Percentiles rank a stretch among this genome's conserved stretches.
Evolutionary conservation across 2,329 filamentous ascomycete species (phyloP).

Genomic region (Alternaria gaisen): DNA sequence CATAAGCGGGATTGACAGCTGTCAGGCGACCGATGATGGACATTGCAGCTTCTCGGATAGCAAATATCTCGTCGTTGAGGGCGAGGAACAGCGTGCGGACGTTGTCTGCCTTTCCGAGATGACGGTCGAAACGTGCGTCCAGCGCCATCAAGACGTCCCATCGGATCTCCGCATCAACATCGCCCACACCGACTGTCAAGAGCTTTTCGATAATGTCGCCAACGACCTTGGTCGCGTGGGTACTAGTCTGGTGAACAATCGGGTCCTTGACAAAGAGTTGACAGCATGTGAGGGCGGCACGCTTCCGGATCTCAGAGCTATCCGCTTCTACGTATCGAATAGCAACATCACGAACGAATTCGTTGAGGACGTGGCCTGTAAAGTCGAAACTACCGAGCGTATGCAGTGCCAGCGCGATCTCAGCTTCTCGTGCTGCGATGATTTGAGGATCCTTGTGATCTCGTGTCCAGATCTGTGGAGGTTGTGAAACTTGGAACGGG

Average conservation of each 20-base stretch:
- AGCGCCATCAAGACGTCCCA: slow-evolving; percentile 87
- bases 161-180: slow-evolving; percentile 86
- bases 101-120: slow-evolving; percentile 97
- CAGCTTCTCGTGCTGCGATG: slow-evolving; percentile 80
- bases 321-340: slow-evolving; percentile 98
- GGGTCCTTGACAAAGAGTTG: slow-evolving; percentile 97
- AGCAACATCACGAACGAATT: slow-evolving; percentile 97
- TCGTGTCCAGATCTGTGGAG: slow-evolving; percentile 83
- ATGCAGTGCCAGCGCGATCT: slow-evolving; percentile 91
- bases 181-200: slow-evolving; percentile 91
- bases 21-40: slow-evolving; percentile 95
- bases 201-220: slow-evolving; percentile 98
- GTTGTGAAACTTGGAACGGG: slow-evolving; percentile 82
- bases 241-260: slow-evolving; percentile 97
- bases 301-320: slow-evolving; percentile 90
- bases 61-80: slow-evolving; percentile 92
- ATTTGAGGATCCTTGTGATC: slow-evolving; percentile 85
- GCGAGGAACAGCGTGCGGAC: slow-evolving; percentile 95
- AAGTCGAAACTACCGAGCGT: slow-evolving; percentile 99
- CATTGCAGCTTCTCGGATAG: slow-evolving; percentile 92
- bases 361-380: slow-evolving; percentile 85
- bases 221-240: slow-evolving; percentile 95
- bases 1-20: slow-evolving; percentile 91
- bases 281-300: slow-evolving; percentile 94
- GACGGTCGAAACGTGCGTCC: slow-evolving; percentile 92